Evolutionary conservation across 2,329 filamentous ascomycete genomes (phyloP).

Genomic region (Hymenoscyphus fructigenus): DNA sequence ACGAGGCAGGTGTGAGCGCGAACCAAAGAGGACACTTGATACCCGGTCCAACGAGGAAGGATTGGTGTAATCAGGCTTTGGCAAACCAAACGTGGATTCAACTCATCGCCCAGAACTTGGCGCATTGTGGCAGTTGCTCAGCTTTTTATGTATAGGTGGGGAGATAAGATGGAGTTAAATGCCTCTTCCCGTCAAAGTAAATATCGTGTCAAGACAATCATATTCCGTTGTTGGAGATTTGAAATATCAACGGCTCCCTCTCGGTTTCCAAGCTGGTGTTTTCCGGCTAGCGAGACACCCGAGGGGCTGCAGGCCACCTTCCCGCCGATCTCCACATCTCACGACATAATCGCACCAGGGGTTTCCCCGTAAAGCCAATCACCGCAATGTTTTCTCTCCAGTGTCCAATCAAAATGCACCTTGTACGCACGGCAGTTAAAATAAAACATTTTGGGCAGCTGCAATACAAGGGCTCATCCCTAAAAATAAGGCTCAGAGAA

Average conservation of each 20-base stretch:
- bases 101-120: neutral
- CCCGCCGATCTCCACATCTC: neutral
- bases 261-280: neutral
- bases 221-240: neutral
- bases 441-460: neutral
- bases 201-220: neutral
- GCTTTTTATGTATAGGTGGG: neutral
- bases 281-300: neutral
- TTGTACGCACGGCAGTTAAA: constrained; percentile 1
- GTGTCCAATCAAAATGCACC: neutral
- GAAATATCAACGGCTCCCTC: neutral
- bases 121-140: neutral
- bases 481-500: neutral
- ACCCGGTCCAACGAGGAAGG: neutral
- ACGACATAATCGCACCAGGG: neutral
- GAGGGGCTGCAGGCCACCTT: neutral
- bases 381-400: neutral
- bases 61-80: neutral
- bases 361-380: neutral
- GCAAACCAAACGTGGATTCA: neutral
- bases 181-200: neutral
- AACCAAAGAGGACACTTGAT: neutral
- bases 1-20: neutral
- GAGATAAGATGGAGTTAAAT: constrained; percentile 3
- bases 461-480: neutral